phyloP scores from a whole-genome alignment of 176 grass and related monocot genomes.

The Tuctoria greenei region DNA sequence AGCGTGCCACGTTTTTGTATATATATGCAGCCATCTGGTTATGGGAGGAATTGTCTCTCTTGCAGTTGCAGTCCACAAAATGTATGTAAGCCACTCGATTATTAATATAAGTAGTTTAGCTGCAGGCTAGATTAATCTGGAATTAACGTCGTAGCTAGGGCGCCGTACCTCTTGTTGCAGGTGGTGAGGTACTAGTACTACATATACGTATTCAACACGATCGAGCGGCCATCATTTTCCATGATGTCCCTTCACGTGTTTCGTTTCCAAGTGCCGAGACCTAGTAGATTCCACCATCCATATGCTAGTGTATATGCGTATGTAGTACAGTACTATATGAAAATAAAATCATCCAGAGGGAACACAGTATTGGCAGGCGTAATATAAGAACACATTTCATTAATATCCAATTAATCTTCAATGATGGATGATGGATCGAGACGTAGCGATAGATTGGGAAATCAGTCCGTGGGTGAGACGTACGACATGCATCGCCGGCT shows the following conservation, averaged over 20 bases:
- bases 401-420: background rate
- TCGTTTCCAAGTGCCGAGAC: constrained; percentile 29
- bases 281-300: constrained; percentile 10
- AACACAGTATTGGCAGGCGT: too few relatives aligned
- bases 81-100: background rate
- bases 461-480: constrained; percentile 24
- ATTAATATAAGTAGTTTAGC: background rate
- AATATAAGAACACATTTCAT: background rate
- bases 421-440: background rate
- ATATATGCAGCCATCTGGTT: background rate
- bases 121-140: constrained; percentile 4
- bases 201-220: background rate
- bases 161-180: constrained; percentile 34
- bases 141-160: constrained; percentile 28
- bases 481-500: constrained; percentile 33
- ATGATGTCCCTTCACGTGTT: background rate
- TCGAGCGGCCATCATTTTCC: constrained; percentile 2
- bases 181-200: too few relatives aligned
- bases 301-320: background rate
- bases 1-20: constrained; percentile 11
- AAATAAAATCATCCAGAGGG: too few relatives aligned
- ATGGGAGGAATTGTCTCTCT: constrained; percentile 19
- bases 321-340: too few relatives aligned
- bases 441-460: constrained; percentile 10
- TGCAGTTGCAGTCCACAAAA: background rate